Evolutionary conservation across 179 eudicot genomes (phyloP).

Genomic region (Drosera spatulata): DNA sequence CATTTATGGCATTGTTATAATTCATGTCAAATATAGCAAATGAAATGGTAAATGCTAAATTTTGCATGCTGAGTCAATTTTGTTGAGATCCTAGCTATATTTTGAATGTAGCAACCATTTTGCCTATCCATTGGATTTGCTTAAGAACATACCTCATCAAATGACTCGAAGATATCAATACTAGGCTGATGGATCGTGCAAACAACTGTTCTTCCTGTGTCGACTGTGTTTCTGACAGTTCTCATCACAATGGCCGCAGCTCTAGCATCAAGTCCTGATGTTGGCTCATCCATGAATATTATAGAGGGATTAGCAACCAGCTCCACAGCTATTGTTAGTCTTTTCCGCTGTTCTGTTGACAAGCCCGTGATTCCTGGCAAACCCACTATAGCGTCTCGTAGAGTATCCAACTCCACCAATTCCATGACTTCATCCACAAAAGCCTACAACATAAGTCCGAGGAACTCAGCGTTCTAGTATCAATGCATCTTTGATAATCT

Average conservation of each 20-base stretch:
- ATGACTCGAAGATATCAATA: conserved; percentile 91
- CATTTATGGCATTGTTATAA: no score
- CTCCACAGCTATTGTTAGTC: conserved; percentile 66
- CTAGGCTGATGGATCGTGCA: conserved; percentile 6
- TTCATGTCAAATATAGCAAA: no score
- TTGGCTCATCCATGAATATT: conserved; percentile 76
- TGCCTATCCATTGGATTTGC: no score
- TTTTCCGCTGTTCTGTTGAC: conserved; percentile 88
- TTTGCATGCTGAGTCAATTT: no score
- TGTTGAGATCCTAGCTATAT: no score
- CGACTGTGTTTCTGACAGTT: conserved; percentile 40
- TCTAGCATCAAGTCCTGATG: conserved; percentile 95
- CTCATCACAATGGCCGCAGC: conserved; percentile 99
- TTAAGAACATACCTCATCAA: conserved; percentile 60
- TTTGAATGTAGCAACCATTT: no score
- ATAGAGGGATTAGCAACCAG: no score
- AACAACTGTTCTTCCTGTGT: no score
- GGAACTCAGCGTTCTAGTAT: not conserved
- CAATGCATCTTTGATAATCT: not conserved
- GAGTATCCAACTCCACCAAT: conserved; percentile 63
- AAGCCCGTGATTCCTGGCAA: conserved; percentile 77
- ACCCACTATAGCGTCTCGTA: conserved; percentile 78
- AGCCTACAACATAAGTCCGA: not conserved
- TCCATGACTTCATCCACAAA: conserved; percentile 2
- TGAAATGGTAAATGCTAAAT: no score